Evolutionary conservation across 495 filamentous ascomycete genomes (phyloP), one percentile per base, ranked within the genome.

Genomic region (Hypoxylon subgilvum): DNA sequence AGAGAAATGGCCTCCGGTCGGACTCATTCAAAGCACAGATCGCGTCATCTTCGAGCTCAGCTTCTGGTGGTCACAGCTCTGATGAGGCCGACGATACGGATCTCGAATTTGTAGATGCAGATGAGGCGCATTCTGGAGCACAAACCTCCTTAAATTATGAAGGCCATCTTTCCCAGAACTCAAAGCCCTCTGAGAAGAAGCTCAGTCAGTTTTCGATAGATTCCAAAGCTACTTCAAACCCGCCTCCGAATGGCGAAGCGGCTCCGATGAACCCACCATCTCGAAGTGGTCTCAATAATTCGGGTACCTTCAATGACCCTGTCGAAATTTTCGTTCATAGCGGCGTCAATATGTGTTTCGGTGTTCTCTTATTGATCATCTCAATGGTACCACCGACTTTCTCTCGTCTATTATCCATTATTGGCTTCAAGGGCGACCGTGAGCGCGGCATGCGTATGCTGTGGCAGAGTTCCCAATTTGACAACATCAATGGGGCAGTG

Each of bases 381-480:
- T 91, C 90, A 21, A 89, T 97, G 81, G 83, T 98, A 0, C 95
- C 94, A 0, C 94, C 94, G 0, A 86, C 91, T 6, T 95, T 98
- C 70, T 84, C 82, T 47, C 88, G 84, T 51, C 80, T 97, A 3
- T 81, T 97, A 16, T 88, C 84, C 52, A 87, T 97, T 47, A 90
- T 97, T 35, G 95, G 95, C 9, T 97, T 97, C 70, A 86, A 83
- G 60, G 94, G 94, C 10, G 93, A 98, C 70, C 87, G 91, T 40
- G 88, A 93, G 48, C 80, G 86, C 17, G 95, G 92, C 2, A 70
- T 96, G 9, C 73, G 80, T 14, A 88, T 96, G 84, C 85, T 98
- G 6, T 98, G 95, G 94, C 90, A 93, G 71, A 88, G 91, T 10
- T 88, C 88, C 58, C 91, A 88, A 62, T 91, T 89, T 66, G 78